Conservation (phyloP, 2,329 filamentous ascomycete genomes). For the Myriosclerotinia curreyana region DNA sequence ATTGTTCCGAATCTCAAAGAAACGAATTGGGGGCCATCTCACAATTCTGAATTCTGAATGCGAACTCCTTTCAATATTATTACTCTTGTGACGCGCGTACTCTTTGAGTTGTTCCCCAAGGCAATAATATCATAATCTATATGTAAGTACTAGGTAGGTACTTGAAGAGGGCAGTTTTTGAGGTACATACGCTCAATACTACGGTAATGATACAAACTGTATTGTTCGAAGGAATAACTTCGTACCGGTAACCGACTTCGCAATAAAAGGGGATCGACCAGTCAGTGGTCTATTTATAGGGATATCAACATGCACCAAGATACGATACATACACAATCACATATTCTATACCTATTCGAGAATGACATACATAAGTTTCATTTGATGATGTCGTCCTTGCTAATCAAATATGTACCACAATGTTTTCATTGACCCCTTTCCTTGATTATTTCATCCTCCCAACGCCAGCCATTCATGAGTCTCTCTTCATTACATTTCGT, state of each 20-base stretch:
- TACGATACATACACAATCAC: neutral
- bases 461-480: slow-evolving; percentile 15
- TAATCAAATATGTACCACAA: slow-evolving; percentile 4
- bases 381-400: slow-evolving; percentile 6
- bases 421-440: neutral
- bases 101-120: neutral
- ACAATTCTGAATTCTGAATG: neutral
- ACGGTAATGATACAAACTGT: neutral
- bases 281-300: neutral
- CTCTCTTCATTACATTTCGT: slow-evolving; percentile 9
- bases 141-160: neutral
- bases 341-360: neutral
- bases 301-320: neutral
- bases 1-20: slow-evolving; percentile 13
- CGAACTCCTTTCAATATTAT: neutral
- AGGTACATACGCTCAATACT: neutral
- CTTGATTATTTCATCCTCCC: neutral
- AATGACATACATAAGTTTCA: slow-evolving; percentile 6
- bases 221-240: too few species aligned
- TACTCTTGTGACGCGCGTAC: slow-evolving; percentile 8
- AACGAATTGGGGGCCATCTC: slow-evolving; percentile 2
- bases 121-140: neutral
- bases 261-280: neutral
- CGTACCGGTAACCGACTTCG: neutral
- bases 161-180: neutral